Percentiles rank a stretch among this genome's conserved stretches.
These are phyloP conservation scores for Salvia splendens DNA, from an alignment of 257 asterid genomes.

Conservation along the genomic window DNA sequence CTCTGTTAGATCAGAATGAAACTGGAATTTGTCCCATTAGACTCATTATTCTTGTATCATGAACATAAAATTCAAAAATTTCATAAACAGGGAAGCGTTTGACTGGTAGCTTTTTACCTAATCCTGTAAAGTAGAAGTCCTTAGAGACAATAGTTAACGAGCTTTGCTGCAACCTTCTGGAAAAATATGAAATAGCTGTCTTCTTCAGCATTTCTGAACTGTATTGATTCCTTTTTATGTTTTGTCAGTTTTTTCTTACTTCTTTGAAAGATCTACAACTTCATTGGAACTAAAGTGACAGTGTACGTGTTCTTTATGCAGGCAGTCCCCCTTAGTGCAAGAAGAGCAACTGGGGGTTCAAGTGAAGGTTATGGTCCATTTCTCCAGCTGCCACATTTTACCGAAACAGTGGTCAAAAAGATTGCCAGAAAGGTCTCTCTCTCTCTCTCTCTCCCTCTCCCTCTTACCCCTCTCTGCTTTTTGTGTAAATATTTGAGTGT, in stretches of 20 bases:
- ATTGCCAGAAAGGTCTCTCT: constrained; percentile 82
- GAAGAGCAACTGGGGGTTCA: constrained; percentile 81
- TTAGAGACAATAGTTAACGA: background rate
- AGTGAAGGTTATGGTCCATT: constrained; percentile 92
- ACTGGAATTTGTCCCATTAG: constrained; percentile 7
- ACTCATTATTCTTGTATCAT: background rate
- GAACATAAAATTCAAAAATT: background rate
- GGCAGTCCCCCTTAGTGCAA: constrained; percentile 93
- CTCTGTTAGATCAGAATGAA: constrained; percentile 20
- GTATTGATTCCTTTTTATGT: constrained; percentile 1
- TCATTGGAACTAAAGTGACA: constrained; percentile 17
- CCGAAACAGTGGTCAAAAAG: constrained; percentile 80
- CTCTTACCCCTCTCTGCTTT: background rate
- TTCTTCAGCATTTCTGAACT: constrained; percentile 9
- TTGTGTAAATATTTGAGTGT: background rate
- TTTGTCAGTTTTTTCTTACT: constrained; percentile 13
- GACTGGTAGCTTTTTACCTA: background rate
- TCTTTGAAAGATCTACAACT: constrained; percentile 15
- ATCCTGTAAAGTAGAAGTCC: too few species aligned
- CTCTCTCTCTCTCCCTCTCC: constrained; percentile 22
- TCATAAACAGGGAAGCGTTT: background rate
- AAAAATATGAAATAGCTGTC: background rate
- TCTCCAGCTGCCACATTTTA: constrained; percentile 97
- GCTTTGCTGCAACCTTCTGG: constrained; percentile 6
- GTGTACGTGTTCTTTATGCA: constrained; percentile 41